Percentiles rank a stretch among this genome's conserved stretches.
Evolutionary conservation across 352 stramenopile genomes (phyloP).

Genomic region (Phytophthora cryptogea): DNA sequence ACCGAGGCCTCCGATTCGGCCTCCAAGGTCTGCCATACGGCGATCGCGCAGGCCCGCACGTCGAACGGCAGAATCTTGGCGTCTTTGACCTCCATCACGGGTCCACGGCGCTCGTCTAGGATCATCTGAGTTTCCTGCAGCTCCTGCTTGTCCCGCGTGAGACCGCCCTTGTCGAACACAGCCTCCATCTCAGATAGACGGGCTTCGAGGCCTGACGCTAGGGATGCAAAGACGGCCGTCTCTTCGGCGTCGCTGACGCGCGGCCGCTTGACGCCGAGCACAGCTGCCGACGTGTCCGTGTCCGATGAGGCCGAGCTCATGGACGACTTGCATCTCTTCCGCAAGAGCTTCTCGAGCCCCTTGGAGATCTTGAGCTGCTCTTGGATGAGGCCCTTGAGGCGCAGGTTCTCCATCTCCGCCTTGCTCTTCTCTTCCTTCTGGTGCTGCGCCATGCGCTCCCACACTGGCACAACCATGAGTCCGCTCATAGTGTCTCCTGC

Average conservation of each 20-base stretch:
- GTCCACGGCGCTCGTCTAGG: slow-evolving; percentile 46
- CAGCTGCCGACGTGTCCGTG: slow-evolving; percentile 13
- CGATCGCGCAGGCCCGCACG: slow-evolving; percentile 34
- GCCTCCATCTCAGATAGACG: slow-evolving; percentile 43
- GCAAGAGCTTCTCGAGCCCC: slow-evolving; percentile 57
- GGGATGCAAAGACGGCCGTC: slow-evolving; percentile 38
- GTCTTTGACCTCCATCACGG: slow-evolving; percentile 56
- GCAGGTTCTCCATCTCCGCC: slow-evolving; percentile 73
- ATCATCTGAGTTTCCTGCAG: slow-evolving; percentile 57
- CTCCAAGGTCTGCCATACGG: slow-evolving; percentile 46
- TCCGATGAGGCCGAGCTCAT: slow-evolving; percentile 34
- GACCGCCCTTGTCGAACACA: slow-evolving; percentile 47
- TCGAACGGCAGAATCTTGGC: slow-evolving; percentile 58
- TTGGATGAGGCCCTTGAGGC: slow-evolving; percentile 55
- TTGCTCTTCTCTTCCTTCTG: slow-evolving; percentile 73
- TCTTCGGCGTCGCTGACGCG: slow-evolving; percentile 41
- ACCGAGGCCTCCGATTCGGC: slow-evolving; percentile 34
- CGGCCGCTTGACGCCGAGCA: slow-evolving; percentile 34
- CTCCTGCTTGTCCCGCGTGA: slow-evolving; percentile 46
- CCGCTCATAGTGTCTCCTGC: slow-evolving; percentile 8
- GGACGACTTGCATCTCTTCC: slow-evolving; percentile 55
- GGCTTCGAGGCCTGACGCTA: slow-evolving; percentile 37
- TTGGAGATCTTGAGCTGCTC: slow-evolving; percentile 65
- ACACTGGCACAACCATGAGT: slow-evolving; percentile 39
- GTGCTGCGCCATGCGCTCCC: slow-evolving; percentile 66